Evolutionary conservation across 768 basidiomycete genomes (phyloP).

Genomic region (Hygrophorus russula): DNA sequence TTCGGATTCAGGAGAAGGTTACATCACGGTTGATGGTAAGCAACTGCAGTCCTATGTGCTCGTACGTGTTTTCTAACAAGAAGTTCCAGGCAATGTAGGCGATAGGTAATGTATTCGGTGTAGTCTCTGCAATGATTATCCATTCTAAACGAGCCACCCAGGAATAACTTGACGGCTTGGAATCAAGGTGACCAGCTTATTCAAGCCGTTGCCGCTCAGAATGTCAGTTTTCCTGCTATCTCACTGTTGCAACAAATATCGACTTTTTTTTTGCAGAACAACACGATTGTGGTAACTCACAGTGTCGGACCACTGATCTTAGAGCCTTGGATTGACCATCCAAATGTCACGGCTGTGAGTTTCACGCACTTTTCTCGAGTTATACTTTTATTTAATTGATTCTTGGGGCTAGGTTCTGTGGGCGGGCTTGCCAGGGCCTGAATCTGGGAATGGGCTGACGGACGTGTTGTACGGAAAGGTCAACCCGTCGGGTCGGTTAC

Average conservation of each 20-base stretch:
- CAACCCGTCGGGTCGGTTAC: constrained; percentile 29
- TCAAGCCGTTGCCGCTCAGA: no score
- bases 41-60: no score
- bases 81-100: no score
- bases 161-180: constrained; percentile 67
- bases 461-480: neutral
- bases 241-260: neutral
- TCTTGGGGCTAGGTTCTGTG: constrained; percentile 32
- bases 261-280: constrained; percentile 21
- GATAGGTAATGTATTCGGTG: no score
- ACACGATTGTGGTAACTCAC: constrained; percentile 63
- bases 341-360: constrained; percentile 56
- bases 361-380: constrained; percentile 12
- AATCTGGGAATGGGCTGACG: constrained; percentile 14
- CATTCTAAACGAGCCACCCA: no score
- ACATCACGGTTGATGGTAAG: no score
- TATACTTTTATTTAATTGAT: neutral
- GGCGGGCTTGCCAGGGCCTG: constrained; percentile 57
- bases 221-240: no score
- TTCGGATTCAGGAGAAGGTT: constrained; percentile 76
- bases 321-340: constrained; percentile 61
- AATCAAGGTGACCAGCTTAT: constrained; percentile 51
- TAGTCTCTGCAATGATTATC: no score
- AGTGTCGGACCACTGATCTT: constrained; percentile 49
- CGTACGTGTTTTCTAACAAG: no score